These are phyloP conservation scores for Claviceps capensis DNA, from an alignment of 2,329 filamentous ascomycete genomes.

Conservation along the genomic window DNA sequence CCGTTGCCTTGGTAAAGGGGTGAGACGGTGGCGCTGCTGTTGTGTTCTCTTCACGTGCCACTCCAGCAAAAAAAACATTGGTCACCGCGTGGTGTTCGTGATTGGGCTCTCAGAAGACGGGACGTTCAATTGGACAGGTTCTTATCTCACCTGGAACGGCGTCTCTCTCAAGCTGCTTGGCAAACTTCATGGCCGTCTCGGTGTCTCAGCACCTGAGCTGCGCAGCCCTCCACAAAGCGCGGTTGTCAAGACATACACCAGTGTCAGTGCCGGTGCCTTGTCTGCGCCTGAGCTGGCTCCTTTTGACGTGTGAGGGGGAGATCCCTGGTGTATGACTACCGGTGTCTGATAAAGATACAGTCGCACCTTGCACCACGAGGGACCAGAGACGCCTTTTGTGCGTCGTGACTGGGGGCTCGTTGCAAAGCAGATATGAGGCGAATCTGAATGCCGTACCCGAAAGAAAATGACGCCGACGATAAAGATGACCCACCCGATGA, in stretches of 20 bases:
- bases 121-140: too few species aligned
- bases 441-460: not conserved
- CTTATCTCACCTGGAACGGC: slow-evolving; percentile 55
- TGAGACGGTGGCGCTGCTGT: too few species aligned
- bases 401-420: not conserved
- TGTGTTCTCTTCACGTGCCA: too few species aligned
- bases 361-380: not conserved
- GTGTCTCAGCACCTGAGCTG: slow-evolving; percentile 5
- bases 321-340: not conserved
- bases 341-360: not conserved
- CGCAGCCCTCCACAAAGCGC: slow-evolving; percentile 3
- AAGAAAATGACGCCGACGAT: not conserved
- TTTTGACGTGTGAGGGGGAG: not conserved
- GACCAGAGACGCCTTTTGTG: not conserved
- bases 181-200: slow-evolving; percentile 8
- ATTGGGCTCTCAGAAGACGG: too few species aligned
- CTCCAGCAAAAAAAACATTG: not conserved
- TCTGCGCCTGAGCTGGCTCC: not conserved
- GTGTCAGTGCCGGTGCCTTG: not conserved
- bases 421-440: not conserved
- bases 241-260: not conserved
- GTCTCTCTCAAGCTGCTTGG: slow-evolving; percentile 11
- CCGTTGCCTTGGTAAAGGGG: not conserved
- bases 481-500: not conserved
- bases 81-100: not conserved